Conservation (phyloP, 2,329 filamentous ascomycete species). For the Cylindrodendrum hubeiense region DNA sequence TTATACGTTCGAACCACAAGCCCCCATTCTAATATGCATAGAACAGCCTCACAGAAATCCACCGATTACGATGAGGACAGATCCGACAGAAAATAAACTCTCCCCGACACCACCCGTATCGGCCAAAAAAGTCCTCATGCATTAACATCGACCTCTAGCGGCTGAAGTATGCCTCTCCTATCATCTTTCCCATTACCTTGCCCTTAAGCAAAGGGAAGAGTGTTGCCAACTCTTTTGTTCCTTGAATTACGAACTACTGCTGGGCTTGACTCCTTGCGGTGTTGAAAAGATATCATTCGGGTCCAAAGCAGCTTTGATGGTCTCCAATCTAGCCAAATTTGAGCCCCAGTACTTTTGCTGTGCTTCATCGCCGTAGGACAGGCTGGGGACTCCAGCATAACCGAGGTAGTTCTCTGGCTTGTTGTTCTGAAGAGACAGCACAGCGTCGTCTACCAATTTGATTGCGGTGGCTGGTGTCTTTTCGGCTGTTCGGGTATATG, state of each 20-base stretch:
- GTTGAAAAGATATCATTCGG: constrained; percentile 7
- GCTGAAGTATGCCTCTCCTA: no score
- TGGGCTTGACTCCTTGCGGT: constrained; percentile 7
- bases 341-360: constrained; percentile 15
- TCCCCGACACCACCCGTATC: no score
- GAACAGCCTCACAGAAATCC: no score
- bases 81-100: no score
- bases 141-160: no score
- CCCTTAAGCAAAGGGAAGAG: background rate
- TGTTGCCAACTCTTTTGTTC: background rate
- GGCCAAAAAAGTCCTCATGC: no score
- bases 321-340: constrained; percentile 4
- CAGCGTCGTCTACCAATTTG: constrained; percentile 7
- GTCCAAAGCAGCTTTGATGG: constrained; percentile 5
- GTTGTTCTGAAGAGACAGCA: constrained; percentile 3
- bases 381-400: constrained; percentile 2
- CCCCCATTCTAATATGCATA: no score
- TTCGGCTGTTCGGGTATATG: background rate
- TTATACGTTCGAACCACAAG: no score
- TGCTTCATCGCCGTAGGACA: background rate
- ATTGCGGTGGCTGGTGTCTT: background rate
- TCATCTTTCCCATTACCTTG: background rate
- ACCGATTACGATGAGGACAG: no score
- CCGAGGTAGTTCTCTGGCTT: constrained; percentile 6
- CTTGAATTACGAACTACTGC: background rate